phyloP scores from a whole-genome alignment of 148 eudicot genomes.

The Pharnaceum exiguum region DNA sequence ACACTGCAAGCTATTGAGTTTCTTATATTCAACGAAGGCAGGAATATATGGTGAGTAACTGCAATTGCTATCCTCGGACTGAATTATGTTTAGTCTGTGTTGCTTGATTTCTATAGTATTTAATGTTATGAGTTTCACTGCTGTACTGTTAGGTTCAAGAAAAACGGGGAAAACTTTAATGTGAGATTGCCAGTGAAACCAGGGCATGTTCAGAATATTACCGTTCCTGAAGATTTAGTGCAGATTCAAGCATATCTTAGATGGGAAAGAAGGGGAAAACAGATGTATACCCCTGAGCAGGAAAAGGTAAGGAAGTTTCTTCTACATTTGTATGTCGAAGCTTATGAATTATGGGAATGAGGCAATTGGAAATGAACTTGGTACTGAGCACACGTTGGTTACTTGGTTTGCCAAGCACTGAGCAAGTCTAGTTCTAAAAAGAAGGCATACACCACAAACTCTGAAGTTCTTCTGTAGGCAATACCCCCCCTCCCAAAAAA shows the following conservation, averaged over 20 bases:
- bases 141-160: conserved; percentile 59
- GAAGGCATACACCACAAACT: too few species aligned
- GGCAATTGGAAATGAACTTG: neutral
- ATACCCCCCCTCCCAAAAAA: too few species aligned
- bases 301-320: conserved; percentile 53
- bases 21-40: conserved; percentile 74
- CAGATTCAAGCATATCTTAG: conserved; percentile 88
- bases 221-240: conserved; percentile 97
- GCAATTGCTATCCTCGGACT: neutral
- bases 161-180: conserved; percentile 73
- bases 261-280: conserved; percentile 99
- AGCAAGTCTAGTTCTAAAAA: too few species aligned
- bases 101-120: neutral
- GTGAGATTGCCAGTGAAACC: conserved; percentile 51
- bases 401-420: too few species aligned
- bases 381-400: too few species aligned
- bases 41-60: conserved; percentile 61
- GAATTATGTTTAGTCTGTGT: neutral
- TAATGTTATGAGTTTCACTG: conserved; percentile 2
- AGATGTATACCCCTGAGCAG: conserved; percentile 71
- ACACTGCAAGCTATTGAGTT: conserved; percentile 82
- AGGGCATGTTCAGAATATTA: conserved; percentile 33
- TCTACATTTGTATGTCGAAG: neutral
- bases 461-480: too few species aligned
- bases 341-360: neutral